Evolutionary conservation across 768 basidiomycete species (phyloP), one percentile per base, ranked within the genome.

Genomic region (Agrocybe pediades): DNA sequence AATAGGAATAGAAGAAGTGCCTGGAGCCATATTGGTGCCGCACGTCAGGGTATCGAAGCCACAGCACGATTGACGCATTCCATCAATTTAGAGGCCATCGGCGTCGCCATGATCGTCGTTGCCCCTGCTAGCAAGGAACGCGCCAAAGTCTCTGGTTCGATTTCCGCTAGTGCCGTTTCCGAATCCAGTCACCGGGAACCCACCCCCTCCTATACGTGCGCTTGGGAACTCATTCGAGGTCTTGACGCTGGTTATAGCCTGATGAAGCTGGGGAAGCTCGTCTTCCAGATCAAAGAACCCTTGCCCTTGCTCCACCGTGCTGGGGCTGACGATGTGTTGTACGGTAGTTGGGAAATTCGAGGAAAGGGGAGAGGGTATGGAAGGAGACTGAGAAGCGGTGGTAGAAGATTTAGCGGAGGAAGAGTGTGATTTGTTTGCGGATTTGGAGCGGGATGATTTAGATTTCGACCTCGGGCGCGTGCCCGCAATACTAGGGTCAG

Each of bases 301-400:
- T 29, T 58, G 62, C 0, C 69, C 68, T 9, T 67, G 69, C 46
- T 67, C 65, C 51, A 65, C 58, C 29, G 68, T 74, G 62, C 56
- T 69, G 33, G 45, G 71, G 54, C 57, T 69, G 29, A 57, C 65
- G 59, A 65, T 56, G 56, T 53, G 57, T 30, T 46, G 59, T 4
- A 29, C 39, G 54, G 41, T 60, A 46, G 23, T 56, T 25, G 61
- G 58, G 63, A 71, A 73, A 15, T 69, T 55, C 8, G 75, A 65
- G 24, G 74, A 74, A 6, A 64, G 58, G 0, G 78, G 77, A 5
- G 80, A 76, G 0, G 77, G 68, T 2, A 77, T 67, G 2, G 76
- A 74, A 6, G 74, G 70, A 0, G 83, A 78, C 49, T 80, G 76
- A 0, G 81, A 79, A 2, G 74, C 72, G 6, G 68, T 71, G 3